Conservation (phyloP, 2,329 filamentous ascomycete species). For the Apiospora koreana region DNA sequence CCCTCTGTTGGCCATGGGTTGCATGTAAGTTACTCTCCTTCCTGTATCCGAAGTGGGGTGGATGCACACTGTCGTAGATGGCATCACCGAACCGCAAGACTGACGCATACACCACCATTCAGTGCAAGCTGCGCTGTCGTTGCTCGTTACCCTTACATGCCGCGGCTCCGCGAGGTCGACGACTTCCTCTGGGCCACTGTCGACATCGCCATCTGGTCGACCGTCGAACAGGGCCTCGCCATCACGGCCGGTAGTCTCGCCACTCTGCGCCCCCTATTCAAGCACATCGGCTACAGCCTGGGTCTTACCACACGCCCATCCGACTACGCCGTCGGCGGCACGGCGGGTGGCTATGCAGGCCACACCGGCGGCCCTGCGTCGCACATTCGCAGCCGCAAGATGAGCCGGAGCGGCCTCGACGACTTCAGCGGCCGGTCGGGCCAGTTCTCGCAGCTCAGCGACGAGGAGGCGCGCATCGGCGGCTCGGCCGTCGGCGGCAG, state of each 20-base stretch:
- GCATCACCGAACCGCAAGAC: background rate
- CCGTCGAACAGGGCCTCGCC: slow-evolving; percentile 47
- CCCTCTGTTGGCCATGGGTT: slow-evolving; percentile 50
- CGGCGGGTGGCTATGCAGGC: background rate
- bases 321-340: background rate
- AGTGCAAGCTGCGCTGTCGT: slow-evolving; percentile 48
- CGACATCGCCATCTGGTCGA: slow-evolving; percentile 51
- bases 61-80: background rate
- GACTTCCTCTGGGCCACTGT: slow-evolving; percentile 47
- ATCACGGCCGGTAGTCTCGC: slow-evolving; percentile 50
- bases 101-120: background rate
- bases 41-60: background rate
- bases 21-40: slow-evolving; percentile 26
- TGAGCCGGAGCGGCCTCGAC: background rate
- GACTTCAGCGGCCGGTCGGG: background rate
- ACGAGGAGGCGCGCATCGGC: slow-evolving; percentile 5
- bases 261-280: slow-evolving; percentile 47
- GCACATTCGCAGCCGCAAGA: slow-evolving; percentile 5
- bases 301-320: slow-evolving; percentile 14
- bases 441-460: slow-evolving; percentile 6
- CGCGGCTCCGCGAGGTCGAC: slow-evolving; percentile 34
- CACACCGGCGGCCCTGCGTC: background rate
- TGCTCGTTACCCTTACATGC: slow-evolving; percentile 41
- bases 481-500: background rate
- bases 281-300: slow-evolving; percentile 34